Evolutionary conservation across 2,329 filamentous ascomycete genomes (phyloP).

Genomic region (Geosmithia morbida): DNA sequence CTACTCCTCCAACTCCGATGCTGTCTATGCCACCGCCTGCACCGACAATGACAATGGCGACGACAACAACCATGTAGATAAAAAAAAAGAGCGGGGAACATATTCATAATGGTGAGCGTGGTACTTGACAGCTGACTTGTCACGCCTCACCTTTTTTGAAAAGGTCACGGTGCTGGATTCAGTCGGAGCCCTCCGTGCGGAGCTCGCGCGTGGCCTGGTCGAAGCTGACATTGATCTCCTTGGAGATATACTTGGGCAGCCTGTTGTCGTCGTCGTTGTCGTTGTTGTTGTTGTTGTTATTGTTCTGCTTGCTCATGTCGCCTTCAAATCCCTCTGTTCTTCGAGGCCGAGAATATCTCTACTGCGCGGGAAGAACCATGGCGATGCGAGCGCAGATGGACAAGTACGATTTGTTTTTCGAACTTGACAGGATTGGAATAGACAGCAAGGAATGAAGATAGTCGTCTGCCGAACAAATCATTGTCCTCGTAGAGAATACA

Average conservation of each 20-base stretch:
- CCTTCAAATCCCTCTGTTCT: constrained; percentile 4
- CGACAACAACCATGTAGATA: background rate
- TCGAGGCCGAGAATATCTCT: too few relatives aligned
- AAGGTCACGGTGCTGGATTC: constrained; percentile 9
- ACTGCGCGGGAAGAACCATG: too few relatives aligned
- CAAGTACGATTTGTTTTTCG: too few relatives aligned
- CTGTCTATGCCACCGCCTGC: too few relatives aligned
- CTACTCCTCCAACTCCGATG: too few relatives aligned
- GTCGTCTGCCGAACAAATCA: background rate
- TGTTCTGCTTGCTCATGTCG: constrained; percentile 9
- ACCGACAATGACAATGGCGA: background rate
- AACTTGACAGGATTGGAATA: background rate
- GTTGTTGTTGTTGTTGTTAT: constrained; percentile 14
- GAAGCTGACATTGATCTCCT: constrained; percentile 9
- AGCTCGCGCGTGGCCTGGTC: constrained; percentile 8
- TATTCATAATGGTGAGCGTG: constrained; percentile 3
- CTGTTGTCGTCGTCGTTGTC: constrained; percentile 12
- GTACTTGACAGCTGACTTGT: constrained; percentile 2
- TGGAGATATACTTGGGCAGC: constrained; percentile 10
- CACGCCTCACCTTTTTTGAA: constrained; percentile 5
- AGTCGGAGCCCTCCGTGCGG: constrained; percentile 8
- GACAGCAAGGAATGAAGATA: too few relatives aligned
- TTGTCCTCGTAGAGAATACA: background rate
- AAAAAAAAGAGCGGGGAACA: background rate
- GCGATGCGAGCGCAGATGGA: too few relatives aligned